Conservation (phyloP, 2,329 filamentous ascomycete genomes). For the Chlorencoelia australis region DNA sequence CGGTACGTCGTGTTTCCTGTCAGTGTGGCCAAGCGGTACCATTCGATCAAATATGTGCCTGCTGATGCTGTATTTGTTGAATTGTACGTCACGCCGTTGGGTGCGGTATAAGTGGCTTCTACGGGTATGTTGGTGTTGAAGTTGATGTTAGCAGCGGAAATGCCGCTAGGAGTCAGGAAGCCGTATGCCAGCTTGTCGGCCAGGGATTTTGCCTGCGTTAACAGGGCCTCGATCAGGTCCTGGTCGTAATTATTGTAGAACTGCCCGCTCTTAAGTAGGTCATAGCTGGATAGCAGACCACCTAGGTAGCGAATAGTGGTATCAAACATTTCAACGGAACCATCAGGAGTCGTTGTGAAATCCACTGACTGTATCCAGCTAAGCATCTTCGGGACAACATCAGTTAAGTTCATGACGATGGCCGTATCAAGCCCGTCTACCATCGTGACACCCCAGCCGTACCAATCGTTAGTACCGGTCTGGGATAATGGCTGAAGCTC, state of each 20-base stretch:
- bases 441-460: conserved; percentile 77
- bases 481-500: conserved; percentile 67
- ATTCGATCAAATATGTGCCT: conserved; percentile 70
- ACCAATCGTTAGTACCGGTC: conserved; percentile 65
- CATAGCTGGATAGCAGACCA: conserved; percentile 25
- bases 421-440: conserved; percentile 74
- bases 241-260: conserved; percentile 32
- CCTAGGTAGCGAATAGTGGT: conserved; percentile 18
- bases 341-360: conserved; percentile 11
- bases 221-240: conserved; percentile 40
- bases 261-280: conserved; percentile 55
- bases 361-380: conserved; percentile 39
- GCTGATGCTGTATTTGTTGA: conserved; percentile 58
- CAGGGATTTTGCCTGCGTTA: conserved; percentile 55
- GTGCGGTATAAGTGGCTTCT: background rate
- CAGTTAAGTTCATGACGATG: conserved; percentile 69
- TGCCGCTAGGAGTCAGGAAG: conserved; percentile 63
- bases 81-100: conserved; percentile 25
- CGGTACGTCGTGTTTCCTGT: conserved; percentile 56
- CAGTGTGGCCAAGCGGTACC: conserved; percentile 66
- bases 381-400: conserved; percentile 69
- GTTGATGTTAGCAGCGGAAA: conserved; percentile 58
- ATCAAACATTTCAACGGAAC: conserved; percentile 16
- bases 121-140: conserved; percentile 41
- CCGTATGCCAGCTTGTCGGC: conserved; percentile 63